Base-by-base conservation (phyloP, 2,329 filamentous ascomycete genomes). In the Fusarium aywerte region DNA sequence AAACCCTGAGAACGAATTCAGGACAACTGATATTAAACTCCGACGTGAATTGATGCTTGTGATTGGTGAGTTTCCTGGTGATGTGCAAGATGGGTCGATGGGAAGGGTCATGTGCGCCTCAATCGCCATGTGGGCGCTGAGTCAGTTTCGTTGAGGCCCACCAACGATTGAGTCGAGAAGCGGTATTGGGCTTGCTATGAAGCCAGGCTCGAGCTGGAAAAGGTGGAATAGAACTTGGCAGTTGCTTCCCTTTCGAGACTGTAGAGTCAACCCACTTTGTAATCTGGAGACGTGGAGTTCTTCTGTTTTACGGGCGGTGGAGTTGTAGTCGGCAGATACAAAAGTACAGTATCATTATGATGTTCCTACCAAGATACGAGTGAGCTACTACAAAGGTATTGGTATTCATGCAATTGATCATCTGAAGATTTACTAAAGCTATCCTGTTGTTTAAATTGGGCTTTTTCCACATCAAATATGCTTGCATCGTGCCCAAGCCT, bases 141-240 rank as follows among this genome's bases (percentile, higher is more conserved):
- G 60, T 64, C 60, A 63, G 60, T 50, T 49, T 42, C 23, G 39
- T 42, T 32, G 36, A 47, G 48, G 50, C 36, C 58, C 58, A 56
- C 43, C 25, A 8, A 36, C 20, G 33, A 43, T 20, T 45, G 48
- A 52, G 35, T 40, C 27, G 29, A 47, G 38, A 36, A 58, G 56
- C 65, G 65, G 65, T 57, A 68, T 69, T 65, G 65, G 65, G 66
- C 43, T 48, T 51, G 42, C 13, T 38, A 36, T n/a, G 29, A 25
- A 49, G 21, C 31, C 16, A 36, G 32, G 25, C n/a, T 15, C n/a
- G 20, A 18, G 21, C n/a, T 25, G 13, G n/a, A n/a, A 18, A 49
- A 25, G 45, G 23, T 25, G 12, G 21, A 21, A 23, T 27, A 21
- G 31, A 23, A 31, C 27, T n/a, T 48, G 50, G 32, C 12, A 58